These are phyloP conservation scores for Kwoniella dejecticola DNA, from an alignment of 768 basidiomycete species.

Conservation along the genomic window DNA sequence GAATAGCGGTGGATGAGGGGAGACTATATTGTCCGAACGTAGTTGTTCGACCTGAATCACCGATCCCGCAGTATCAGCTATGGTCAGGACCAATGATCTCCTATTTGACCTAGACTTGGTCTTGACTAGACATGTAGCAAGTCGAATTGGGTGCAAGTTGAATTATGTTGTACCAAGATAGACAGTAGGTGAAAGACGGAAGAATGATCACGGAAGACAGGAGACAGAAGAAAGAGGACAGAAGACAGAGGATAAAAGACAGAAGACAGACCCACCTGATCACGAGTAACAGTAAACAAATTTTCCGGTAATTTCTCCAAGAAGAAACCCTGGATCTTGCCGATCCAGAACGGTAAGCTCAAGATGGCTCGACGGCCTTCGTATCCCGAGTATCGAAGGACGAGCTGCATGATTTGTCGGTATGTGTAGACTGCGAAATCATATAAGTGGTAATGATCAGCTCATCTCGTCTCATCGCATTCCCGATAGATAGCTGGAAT, in stretches of 20 bases:
- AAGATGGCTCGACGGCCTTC: conserved; percentile 61
- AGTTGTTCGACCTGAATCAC: conserved; percentile 67
- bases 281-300: conserved; percentile 69
- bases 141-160: too few species aligned
- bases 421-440: conserved; percentile 65
- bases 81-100: not conserved
- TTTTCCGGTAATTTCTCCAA: conserved; percentile 67
- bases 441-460: not conserved
- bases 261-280: conserved; percentile 61
- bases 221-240: too few species aligned
- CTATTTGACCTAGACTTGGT: too few species aligned
- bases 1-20: conserved; percentile 42
- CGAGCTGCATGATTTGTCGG: conserved; percentile 67
- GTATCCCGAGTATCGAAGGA: conserved; percentile 63
- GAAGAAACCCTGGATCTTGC: conserved; percentile 67
- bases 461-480: too few species aligned
- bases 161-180: too few species aligned
- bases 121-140: too few species aligned
- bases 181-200: too few species aligned
- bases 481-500: too few species aligned
- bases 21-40: conserved; percentile 62
- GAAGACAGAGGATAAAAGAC: not conserved
- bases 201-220: too few species aligned
- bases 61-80: not conserved
- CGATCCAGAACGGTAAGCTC: conserved; percentile 67